Percentiles rank a stretch among this genome's conserved stretches.
Conservation (phyloP, 2,329 filamentous ascomycete genomes). For the Claviceps monticola region DNA sequence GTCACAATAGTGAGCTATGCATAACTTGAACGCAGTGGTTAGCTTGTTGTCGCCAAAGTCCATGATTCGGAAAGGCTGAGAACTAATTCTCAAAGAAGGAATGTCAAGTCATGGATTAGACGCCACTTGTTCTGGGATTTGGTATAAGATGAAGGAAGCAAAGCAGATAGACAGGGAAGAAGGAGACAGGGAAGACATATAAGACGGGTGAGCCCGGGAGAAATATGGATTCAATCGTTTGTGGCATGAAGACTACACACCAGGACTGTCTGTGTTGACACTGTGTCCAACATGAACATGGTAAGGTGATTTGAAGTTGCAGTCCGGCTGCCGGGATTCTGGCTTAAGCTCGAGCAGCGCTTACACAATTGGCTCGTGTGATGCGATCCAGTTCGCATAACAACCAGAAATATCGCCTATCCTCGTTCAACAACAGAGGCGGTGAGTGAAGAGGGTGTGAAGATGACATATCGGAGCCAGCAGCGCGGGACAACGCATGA, state of each 20-base stretch:
- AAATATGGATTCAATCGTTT: neutral
- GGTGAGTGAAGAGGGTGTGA: conserved; percentile 7
- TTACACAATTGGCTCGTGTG: neutral
- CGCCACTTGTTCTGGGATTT: neutral
- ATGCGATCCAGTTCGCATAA: conserved; percentile 1
- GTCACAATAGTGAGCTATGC: conserved; percentile 58
- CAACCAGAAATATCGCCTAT: conserved; percentile 2
- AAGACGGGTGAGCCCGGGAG: neutral
- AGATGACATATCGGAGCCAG: conserved; percentile 4
- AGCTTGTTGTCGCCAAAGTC: conserved; percentile 16
- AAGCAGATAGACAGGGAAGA: neutral
- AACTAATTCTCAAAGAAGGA: neutral
- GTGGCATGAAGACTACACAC: neutral
- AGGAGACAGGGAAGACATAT: neutral
- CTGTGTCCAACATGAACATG: neutral
- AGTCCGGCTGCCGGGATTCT: neutral
- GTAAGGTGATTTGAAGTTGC: conserved; percentile 2
- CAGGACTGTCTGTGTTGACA: neutral
- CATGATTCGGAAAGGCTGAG: conserved; percentile 10
- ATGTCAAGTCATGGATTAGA: neutral
- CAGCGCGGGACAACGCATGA: conserved; percentile 2
- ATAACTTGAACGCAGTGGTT: conserved; percentile 39
- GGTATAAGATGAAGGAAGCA: neutral
- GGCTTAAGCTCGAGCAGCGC: conserved; percentile 1
- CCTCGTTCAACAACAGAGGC: conserved; percentile 3